Evolutionary conservation across 192 early-diverging fungal species (phyloP).

Genomic region (Rhizoclosmatium sp.): DNA sequence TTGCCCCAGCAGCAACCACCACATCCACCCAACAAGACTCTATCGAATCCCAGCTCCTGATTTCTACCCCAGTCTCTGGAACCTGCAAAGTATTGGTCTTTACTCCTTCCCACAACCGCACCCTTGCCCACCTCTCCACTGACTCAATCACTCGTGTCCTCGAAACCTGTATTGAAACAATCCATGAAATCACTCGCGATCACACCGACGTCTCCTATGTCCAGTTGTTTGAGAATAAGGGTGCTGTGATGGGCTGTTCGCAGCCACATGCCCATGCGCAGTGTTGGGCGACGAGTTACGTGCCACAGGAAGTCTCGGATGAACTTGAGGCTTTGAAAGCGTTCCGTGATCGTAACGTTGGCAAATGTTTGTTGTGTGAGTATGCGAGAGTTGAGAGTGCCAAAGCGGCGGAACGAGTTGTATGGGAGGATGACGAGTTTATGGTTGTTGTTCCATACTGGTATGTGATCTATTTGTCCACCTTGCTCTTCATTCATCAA

Average conservation of each 20-base stretch:
- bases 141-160: constrained; percentile 75
- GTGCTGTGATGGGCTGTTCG: constrained; percentile 94
- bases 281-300: constrained; percentile 86
- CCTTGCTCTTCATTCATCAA: neutral
- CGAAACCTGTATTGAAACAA: constrained; percentile 74
- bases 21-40: neutral
- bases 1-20: neutral
- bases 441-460: constrained; percentile 91
- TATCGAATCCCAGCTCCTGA: constrained; percentile 33
- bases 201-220: constrained; percentile 74
- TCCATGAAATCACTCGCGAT: constrained; percentile 53
- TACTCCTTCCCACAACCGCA: constrained; percentile 86
- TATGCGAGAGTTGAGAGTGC: constrained; percentile 70
- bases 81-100: constrained; percentile 94
- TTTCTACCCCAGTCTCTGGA: constrained; percentile 62
- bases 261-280: constrained; percentile 91
- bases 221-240: constrained; percentile 99
- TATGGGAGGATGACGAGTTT: constrained; percentile 84
- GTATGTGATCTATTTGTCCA: constrained; percentile 37
- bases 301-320: constrained; percentile 81
- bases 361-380: constrained; percentile 82
- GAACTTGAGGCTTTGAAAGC: constrained; percentile 73
- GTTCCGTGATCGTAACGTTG: constrained; percentile 62
- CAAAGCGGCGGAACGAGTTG: constrained; percentile 66
- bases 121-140: constrained; percentile 83